Evolutionary conservation across 2,329 filamentous ascomycete species (phyloP), one percentile per base, ranked within the genome.

Genomic region (Magnaporthiopsis incrustans): DNA sequence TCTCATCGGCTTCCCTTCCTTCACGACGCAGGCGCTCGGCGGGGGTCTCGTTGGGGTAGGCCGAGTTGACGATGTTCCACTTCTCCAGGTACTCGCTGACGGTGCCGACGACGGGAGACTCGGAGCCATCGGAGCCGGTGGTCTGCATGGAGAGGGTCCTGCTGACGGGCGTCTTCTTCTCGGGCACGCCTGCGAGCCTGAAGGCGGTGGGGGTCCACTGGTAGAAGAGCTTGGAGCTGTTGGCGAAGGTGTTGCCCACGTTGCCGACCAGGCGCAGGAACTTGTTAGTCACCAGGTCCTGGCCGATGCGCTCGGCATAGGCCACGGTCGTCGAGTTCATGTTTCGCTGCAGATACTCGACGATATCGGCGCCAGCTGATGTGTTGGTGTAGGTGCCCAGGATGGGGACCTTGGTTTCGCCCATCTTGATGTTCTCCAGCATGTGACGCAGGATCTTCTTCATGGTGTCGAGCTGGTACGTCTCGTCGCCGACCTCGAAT

Each of bases 221-320:
- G 75, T 99, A 99, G 74, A 91, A 94, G 87, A 98, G 90, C 77
- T 90, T 92, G 68, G 93, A 97, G 81, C 93, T 98, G 78, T 99
- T 99, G 70, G 94, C 93, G 74, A 99, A 99, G 1, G 89, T 91
- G 77, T 86, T 98, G 66, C 95, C 95, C 63, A 99, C 93, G 71
- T 95, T 97, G 68, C 95, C 95, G 67, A 99, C 86, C 63, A 99
- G 81, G 62, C 95, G 88, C 72, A 99, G 80, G 73, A 97, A 94
- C 53, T 95, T 94, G 73, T 90, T 87, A 33, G 85, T 80, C 63
- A 97, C 88, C 69, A 99, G 82, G 74, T 99, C 95, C 77, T 99
- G 95, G 14, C 95, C 95, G 69, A 99, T 94, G 59, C 90, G 85
- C 81, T 99, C 95, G 12, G 95, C 91, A 73, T 97, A 95, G 75